These are phyloP conservation scores for Kingdonia uniflora DNA, from an alignment of 164 flowering plant species.

Conservation along the genomic window DNA sequence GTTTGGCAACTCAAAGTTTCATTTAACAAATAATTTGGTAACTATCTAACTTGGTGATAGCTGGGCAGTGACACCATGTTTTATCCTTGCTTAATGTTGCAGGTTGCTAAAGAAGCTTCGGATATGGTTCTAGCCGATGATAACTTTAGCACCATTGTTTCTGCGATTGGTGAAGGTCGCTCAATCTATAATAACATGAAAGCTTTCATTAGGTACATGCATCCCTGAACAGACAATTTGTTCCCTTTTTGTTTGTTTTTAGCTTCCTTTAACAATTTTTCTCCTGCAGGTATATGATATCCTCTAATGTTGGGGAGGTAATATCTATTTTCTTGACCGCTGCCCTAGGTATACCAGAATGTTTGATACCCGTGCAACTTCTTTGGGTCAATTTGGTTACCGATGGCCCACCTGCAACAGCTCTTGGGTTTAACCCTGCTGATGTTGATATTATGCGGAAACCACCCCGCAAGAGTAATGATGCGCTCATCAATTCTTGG, in stretches of 20 bases:
- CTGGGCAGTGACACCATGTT: too few relatives aligned
- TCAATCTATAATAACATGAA: conserved; percentile 90
- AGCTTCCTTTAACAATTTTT: background rate
- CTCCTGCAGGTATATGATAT: conserved; percentile 83
- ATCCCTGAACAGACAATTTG: too few relatives aligned
- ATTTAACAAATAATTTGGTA: too few relatives aligned
- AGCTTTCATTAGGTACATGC: conserved; percentile 70
- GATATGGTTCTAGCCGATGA: conserved; percentile 94
- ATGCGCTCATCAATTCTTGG: conserved; percentile 73
- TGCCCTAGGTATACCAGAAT: conserved; percentile 80
- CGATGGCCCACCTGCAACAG: conserved; percentile 97
- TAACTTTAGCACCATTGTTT: conserved; percentile 78
- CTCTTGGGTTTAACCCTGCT: conserved; percentile 90
- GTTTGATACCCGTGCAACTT: conserved; percentile 90
- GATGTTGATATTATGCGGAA: conserved; percentile 82
- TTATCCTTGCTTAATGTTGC: conserved; percentile 7
- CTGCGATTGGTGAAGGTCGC: conserved; percentile 89
- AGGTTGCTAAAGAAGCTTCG: conserved; percentile 98
- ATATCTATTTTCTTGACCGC: conserved; percentile 88
- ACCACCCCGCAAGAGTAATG: conserved; percentile 82
- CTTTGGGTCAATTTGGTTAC: conserved; percentile 96
- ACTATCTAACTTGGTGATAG: too few relatives aligned
- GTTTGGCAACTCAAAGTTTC: too few relatives aligned
- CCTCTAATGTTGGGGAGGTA: conserved; percentile 93
- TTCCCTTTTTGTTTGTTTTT: too few relatives aligned